Base-by-base conservation (phyloP, 73 alveolate species). In the Paramecium octaurelia region DNA sequence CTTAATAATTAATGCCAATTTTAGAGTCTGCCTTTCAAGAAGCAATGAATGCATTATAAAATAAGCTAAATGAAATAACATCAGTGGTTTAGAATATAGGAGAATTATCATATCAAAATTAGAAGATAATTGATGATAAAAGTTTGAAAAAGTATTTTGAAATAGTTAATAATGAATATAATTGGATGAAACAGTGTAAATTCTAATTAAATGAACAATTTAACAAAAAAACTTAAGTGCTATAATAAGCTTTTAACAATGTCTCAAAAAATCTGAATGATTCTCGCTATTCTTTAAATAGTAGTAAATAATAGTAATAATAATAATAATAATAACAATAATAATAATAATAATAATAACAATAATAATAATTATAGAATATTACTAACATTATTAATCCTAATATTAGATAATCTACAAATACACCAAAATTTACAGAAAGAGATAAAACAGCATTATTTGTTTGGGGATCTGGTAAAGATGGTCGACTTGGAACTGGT, bases 401-500 rank as follows among this genome's bases (percentile, higher is more conserved):
- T 7, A 64, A 34, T 64, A 31, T 64, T 11, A 42, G 91, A 48
- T 31, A 40, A 14, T 43, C 91, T 9, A 42, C 89, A 20, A 34
- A 21, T 21, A 76, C 89, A 20, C 89, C 89, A 11, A 76, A 76
- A 76, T 76, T 76, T 43, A 76, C 89, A 9, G 89, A 76, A 11
- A 34, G 89, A 76, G 89, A 76, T 76, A 35, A 36, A 20, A 76
- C 71, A 16, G 64, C 40, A 6, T 76, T 76, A 29, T 88, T 68
- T 86, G 94, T 95, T 20, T 96, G 99, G 99, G 99, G 99, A 5
- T 94, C 98, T 20, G 99, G 99, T 2, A 96, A 96, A 80, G 99
- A 96, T 93, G 99, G 99, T 36, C 68, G 98, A 68, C 86, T 96
- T 34, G 99, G 98, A 24, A 95, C 92, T 93, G 97, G 96, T 3